Evolutionary conservation across 73 alveolate species (phyloP), one percentile per base, ranked within the genome.

Genomic region (Paramecium sexaurelia): DNA sequence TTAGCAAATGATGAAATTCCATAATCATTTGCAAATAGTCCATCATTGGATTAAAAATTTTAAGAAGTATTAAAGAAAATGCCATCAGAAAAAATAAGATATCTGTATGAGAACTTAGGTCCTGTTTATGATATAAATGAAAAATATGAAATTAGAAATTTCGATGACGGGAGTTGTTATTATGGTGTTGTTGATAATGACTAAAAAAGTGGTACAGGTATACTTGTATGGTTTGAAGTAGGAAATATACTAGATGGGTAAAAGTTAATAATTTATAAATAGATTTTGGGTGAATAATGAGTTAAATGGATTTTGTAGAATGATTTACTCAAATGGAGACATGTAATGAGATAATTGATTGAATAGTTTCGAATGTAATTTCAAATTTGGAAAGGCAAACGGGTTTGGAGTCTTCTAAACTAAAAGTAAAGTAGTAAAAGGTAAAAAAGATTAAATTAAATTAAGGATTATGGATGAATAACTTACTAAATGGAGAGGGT

Each of bases 201-300:
- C 9, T 7, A 39, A 78, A 78, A 78, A 33, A 24, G 11, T 29
- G 90, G 90, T 5, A 29, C 26, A 22, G 90, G 90, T 9, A 29
- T 41, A 29, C 33, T 24, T 29, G 55, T 78, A n/a, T 78, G 90
- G 90, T 19, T 15, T 2, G 47, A 5, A 20, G 11, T 40, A 9
- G 90, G 90, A 22, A 37, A 78, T 43, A 22, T 78, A 24, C 55
- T 78, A n/a, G 68, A 78, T 29, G 90, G 90, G 90, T 78, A 37
- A 24, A 35, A 35, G 45, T 35, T 27, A 33, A 36, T 24, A 41
- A 36, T n/a, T 37, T 78, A 37, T 40, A 41, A 36, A 29, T 78
- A 78, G 90, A 26, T 41, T 22, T 40, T 78, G 90, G 90, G 43
- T 24, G 33, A 45, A 78, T 78, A 61, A 43, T 11, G 29, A 78